phyloP scores from a whole-genome alignment of 2,329 filamentous ascomycete species.

The Xylaria arbuscula region DNA sequence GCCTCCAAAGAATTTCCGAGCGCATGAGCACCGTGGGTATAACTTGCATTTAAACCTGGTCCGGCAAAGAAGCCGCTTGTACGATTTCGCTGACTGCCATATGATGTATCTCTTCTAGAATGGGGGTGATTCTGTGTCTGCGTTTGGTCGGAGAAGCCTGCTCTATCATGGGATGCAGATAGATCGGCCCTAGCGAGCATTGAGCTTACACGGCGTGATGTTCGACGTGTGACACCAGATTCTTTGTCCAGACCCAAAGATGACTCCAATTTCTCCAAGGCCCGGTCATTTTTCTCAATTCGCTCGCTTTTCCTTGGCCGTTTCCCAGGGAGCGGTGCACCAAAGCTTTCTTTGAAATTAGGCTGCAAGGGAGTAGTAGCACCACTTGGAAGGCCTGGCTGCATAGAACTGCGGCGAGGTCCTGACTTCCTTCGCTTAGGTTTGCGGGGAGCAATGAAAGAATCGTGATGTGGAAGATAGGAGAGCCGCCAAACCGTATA shows the following conservation, averaged over 20 bases:
- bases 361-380: slow-evolving; percentile 80
- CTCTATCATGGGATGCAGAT: slow-evolving; percentile 83
- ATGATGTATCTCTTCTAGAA: slow-evolving; percentile 76
- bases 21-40: slow-evolving; percentile 53
- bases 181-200: slow-evolving; percentile 88
- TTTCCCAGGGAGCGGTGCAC: slow-evolving; percentile 66
- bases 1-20: slow-evolving; percentile 74
- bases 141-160: slow-evolving; percentile 78
- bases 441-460: slow-evolving; percentile 60
- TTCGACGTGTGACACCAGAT: slow-evolving; percentile 64
- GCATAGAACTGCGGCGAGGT: slow-evolving; percentile 71
- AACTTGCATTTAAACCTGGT: slow-evolving; percentile 52
- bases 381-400: slow-evolving; percentile 76
- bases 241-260: slow-evolving; percentile 76
- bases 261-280: slow-evolving; percentile 72
- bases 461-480: slow-evolving; percentile 77
- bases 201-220: slow-evolving; percentile 86
- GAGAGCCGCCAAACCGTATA: slow-evolving; percentile 88
- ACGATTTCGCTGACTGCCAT: slow-evolving; percentile 74
- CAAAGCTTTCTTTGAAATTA: slow-evolving; percentile 81
- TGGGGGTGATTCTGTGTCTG: slow-evolving; percentile 56
- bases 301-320: slow-evolving; percentile 64
- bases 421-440: slow-evolving; percentile 59
- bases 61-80: slow-evolving; percentile 64
- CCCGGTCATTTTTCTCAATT: slow-evolving; percentile 57